Conservation (phyloP, 2,329 filamentous ascomycete species). For the Didymella sp. region DNA sequence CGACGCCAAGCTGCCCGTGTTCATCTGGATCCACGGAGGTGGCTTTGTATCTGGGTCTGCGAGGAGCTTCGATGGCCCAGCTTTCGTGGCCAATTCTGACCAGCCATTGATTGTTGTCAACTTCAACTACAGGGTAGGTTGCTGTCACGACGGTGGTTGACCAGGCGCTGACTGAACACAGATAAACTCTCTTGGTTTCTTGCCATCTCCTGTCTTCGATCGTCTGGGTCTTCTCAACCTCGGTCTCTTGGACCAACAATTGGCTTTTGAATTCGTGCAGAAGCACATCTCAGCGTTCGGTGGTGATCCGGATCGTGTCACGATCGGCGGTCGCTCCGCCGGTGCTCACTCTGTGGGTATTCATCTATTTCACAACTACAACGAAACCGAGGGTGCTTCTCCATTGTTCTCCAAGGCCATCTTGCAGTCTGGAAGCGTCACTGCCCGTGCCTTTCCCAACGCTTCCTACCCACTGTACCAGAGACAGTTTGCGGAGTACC, state of each 20-base stretch:
- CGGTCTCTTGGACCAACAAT: slow-evolving; percentile 33
- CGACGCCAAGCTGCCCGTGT: slow-evolving; percentile 33
- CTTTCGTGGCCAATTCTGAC: slow-evolving; percentile 35
- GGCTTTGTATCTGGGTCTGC: slow-evolving; percentile 31
- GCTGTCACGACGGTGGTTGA: too few species aligned
- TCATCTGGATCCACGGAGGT: slow-evolving; percentile 43
- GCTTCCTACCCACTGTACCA: slow-evolving; percentile 40
- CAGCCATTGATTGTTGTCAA: slow-evolving; percentile 36
- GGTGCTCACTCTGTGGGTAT: slow-evolving; percentile 43
- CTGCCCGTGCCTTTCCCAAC: slow-evolving; percentile 38
- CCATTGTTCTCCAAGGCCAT: slow-evolving; percentile 39
- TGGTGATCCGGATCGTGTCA: slow-evolving; percentile 48
- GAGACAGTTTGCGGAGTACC: slow-evolving; percentile 32
- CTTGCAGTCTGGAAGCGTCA: slow-evolving; percentile 37
- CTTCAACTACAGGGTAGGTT: slow-evolving; percentile 38
- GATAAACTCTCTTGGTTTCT: slow-evolving; percentile 36
- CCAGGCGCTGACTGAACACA: not conserved
- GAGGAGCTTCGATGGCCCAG: slow-evolving; percentile 36
- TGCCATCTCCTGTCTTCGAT: slow-evolving; percentile 35
- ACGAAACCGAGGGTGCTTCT: slow-evolving; percentile 27
- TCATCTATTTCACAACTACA: slow-evolving; percentile 42
- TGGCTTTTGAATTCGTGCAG: slow-evolving; percentile 45
- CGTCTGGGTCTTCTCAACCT: slow-evolving; percentile 38
- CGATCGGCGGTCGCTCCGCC: slow-evolving; percentile 49
- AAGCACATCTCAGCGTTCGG: slow-evolving; percentile 51